phyloP scores from a whole-genome alignment of 2,329 filamentous ascomycete genomes.

The Thermoascus crustaceus region DNA sequence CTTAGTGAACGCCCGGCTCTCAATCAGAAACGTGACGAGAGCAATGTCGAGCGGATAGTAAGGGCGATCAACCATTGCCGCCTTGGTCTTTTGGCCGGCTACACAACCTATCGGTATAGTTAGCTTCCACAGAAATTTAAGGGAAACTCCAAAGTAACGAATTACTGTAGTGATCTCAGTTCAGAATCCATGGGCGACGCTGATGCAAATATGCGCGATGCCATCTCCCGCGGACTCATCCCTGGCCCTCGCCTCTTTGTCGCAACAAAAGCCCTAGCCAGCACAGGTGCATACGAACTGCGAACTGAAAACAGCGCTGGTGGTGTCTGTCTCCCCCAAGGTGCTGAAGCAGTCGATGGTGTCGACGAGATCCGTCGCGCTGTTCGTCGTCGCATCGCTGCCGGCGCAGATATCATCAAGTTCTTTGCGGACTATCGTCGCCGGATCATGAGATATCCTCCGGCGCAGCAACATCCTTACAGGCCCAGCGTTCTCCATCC shows the following conservation, averaged over 20 bases:
- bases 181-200: conserved; percentile 45
- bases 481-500: conserved; percentile 25
- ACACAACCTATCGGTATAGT: conserved; percentile 52
- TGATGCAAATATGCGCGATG: conserved; percentile 46
- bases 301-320: conserved; percentile 1
- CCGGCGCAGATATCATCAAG: conserved; percentile 46
- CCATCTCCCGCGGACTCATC: conserved; percentile 46
- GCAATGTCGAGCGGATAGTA: conserved; percentile 48
- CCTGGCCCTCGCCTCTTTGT: conserved; percentile 51
- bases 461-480: conserved; percentile 17
- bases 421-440: conserved; percentile 46
- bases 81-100: conserved; percentile 48
- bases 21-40: conserved; percentile 51
- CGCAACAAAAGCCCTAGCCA: conserved; percentile 35
- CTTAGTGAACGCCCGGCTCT: conserved; percentile 31
- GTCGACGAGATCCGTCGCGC: conserved; percentile 39
- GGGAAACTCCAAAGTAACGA: not conserved
- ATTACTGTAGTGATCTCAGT: conserved; percentile 40
- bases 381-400: conserved; percentile 40
- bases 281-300: conserved; percentile 2
- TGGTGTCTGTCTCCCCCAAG: conserved; percentile 19
- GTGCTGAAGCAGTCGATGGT: conserved; percentile 43
- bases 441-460: conserved; percentile 38
- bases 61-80: conserved; percentile 48
- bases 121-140: conserved; percentile 32